These are phyloP conservation scores for Fraxinus quadrangulata DNA, from an alignment of 257 asterid species.

Conservation along the genomic window DNA sequence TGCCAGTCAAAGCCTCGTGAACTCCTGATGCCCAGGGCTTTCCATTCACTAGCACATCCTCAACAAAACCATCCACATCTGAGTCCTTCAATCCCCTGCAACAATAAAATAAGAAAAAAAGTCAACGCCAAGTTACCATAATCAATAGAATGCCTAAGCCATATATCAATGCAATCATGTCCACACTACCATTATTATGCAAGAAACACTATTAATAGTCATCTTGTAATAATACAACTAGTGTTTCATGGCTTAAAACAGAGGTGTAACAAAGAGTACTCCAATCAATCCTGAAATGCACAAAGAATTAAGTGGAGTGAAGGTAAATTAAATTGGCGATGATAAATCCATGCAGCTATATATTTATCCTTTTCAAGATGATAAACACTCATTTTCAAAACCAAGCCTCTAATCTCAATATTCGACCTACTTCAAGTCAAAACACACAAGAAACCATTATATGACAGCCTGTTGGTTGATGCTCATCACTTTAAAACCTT, in stretches of 20 bases:
- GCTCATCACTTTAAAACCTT: neutral
- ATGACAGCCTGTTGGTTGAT: neutral
- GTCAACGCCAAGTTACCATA: conserved; percentile 7
- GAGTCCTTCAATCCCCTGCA: conserved; percentile 77
- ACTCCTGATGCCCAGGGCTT: conserved; percentile 74
- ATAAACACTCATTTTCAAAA: neutral
- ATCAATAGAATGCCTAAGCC: conserved; percentile 13
- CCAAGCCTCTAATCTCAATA: neutral
- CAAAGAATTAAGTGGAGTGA: neutral
- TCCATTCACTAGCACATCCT: conserved; percentile 80
- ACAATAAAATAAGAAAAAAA: conserved; percentile 14
- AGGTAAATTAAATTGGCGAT: neutral
- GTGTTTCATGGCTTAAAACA: neutral
- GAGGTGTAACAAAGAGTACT: neutral
- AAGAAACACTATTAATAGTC: conserved; percentile 3
- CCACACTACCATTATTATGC: neutral
- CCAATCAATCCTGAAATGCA: neutral
- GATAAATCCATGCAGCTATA: neutral
- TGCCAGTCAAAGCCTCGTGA: conserved; percentile 65
- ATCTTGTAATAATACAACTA: neutral
- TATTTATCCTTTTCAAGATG: neutral
- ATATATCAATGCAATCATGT: conserved; percentile 13
- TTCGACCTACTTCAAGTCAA: neutral
- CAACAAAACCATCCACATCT: conserved; percentile 74
- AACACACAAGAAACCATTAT: neutral